phyloP scores from a whole-genome alignment of 148 eudicot genomes.

The Vaccinium vitisidaea region DNA sequence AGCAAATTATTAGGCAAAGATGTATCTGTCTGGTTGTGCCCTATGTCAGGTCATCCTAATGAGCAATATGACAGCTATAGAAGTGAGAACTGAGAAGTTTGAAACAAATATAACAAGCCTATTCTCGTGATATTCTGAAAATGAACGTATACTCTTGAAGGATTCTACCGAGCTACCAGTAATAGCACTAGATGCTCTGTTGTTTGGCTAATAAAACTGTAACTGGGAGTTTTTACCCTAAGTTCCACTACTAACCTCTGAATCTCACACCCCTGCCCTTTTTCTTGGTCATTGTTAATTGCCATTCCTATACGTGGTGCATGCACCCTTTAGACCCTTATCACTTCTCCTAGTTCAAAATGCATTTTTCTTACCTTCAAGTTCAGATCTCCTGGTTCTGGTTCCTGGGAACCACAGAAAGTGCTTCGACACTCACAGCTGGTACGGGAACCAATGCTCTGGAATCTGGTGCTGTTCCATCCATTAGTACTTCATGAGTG shows the following conservation, averaged over 20 bases:
- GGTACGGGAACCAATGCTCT: conserved; percentile 66
- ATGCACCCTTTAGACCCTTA: background rate
- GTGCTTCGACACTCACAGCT: conserved; percentile 48
- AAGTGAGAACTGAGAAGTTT: background rate
- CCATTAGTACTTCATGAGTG: conserved; percentile 28
- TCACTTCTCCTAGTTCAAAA: background rate
- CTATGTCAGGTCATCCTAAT: background rate
- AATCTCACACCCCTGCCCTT: background rate
- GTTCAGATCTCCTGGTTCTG: conserved; percentile 60
- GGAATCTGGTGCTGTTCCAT: conserved; percentile 39
- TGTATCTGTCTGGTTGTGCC: background rate
- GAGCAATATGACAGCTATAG: background rate
- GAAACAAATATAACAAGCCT: background rate
- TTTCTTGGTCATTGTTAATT: background rate
- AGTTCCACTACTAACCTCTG: background rate
- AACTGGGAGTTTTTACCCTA: background rate
- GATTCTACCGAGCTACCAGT: background rate
- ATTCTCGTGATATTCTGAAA: background rate
- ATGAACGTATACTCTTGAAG: background rate
- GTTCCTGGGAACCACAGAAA: conserved; percentile 57
- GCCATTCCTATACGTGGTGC: background rate
- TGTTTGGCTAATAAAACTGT: background rate
- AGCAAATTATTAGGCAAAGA: background rate
- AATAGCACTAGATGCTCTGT: background rate
- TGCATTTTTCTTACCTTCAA: conserved; percentile 57